Evolutionary conservation across 495 filamentous ascomycete species (phyloP), one percentile per base, ranked within the genome.

Genomic region (Trichoderma virens): DNA sequence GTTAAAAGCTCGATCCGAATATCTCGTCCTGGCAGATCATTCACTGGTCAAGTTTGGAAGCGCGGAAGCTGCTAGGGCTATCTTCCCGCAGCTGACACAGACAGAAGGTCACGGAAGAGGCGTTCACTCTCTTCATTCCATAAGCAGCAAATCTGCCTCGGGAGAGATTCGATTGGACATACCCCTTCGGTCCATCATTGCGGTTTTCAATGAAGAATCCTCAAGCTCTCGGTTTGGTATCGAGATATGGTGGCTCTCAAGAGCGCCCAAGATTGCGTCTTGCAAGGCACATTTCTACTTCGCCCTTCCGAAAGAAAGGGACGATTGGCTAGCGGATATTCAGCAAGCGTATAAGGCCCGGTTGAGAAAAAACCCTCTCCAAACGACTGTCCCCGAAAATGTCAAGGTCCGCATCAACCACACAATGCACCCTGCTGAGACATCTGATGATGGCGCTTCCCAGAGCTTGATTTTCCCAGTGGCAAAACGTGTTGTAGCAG

Each of bases 401-500:
- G 80, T 90, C 20, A 74, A 89, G 32, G 77, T 87, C 43, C 84
- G 88, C 70, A 84, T 90, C 60, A 84, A 83, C 25, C 77, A 83
- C 45, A 83, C 86, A 61, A 72, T 96, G 35, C 89, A 91, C 65
- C 77, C 79, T 61, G 83, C 88, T 64, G 70, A 79, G 28, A 79
- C 86, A 56, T 86, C 89, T 70, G 92, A 91, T 70, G 83, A 87
- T 62, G 85, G 88, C 60, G 83, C 84, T 51, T 88, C 92, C 69
- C 85, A 89, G 64, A 87, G 96, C 67, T 97, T 91, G 73, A 87
- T 97, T 67, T 97, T 91, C 73, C 87, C 90, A 16, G 89, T 96
- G 16, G 85, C 95, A 31, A 88, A 92, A 66, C 88, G 92, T 27
- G 20, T 47, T 18, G 61, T 43, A 6, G 20, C 34, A 62, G 82